These are phyloP conservation scores for Ascochyta fabae DNA, from an alignment of 2,329 filamentous ascomycete genomes.

Conservation along the genomic window DNA sequence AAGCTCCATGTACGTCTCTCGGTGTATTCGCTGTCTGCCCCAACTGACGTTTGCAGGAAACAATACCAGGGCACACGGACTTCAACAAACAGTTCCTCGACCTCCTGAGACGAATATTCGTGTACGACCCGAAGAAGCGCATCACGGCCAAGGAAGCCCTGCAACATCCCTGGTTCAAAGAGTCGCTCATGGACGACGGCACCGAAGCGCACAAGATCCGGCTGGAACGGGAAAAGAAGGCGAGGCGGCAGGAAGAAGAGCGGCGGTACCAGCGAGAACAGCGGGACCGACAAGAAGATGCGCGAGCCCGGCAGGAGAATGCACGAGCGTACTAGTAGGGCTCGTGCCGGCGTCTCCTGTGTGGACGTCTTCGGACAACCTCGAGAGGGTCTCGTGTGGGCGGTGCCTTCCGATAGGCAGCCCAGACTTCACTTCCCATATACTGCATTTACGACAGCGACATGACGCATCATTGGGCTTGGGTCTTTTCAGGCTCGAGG, in stretches of 20 bases:
- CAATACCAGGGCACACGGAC: slow-evolving; percentile 63
- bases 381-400: slow-evolving; percentile 10
- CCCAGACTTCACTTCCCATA: slow-evolving; percentile 38
- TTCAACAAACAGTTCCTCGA: slow-evolving; percentile 71
- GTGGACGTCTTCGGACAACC: slow-evolving; percentile 20
- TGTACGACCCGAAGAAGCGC: slow-evolving; percentile 69
- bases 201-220: slow-evolving; percentile 68
- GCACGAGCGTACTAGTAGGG: slow-evolving; percentile 24
- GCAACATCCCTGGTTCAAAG: slow-evolving; percentile 71
- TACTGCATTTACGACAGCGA: slow-evolving; percentile 50
- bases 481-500: slow-evolving; percentile 33
- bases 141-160: slow-evolving; percentile 70
- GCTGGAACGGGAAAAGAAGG: slow-evolving; percentile 50
- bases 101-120: slow-evolving; percentile 67
- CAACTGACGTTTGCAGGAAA: slow-evolving; percentile 56
- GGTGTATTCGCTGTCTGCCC: too few species aligned
- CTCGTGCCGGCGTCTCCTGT: slow-evolving; percentile 3
- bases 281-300: slow-evolving; percentile 25
- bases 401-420: slow-evolving; percentile 7
- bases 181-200: slow-evolving; percentile 68
- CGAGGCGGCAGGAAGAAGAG: slow-evolving; percentile 41
- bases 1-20: slow-evolving; percentile 59
- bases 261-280: slow-evolving; percentile 35
- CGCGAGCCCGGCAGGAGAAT: slow-evolving; percentile 9
- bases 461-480: slow-evolving; percentile 43